Conservation (phyloP, 2,329 filamentous ascomycete genomes). For the Aspergillus sclerotialis region DNA sequence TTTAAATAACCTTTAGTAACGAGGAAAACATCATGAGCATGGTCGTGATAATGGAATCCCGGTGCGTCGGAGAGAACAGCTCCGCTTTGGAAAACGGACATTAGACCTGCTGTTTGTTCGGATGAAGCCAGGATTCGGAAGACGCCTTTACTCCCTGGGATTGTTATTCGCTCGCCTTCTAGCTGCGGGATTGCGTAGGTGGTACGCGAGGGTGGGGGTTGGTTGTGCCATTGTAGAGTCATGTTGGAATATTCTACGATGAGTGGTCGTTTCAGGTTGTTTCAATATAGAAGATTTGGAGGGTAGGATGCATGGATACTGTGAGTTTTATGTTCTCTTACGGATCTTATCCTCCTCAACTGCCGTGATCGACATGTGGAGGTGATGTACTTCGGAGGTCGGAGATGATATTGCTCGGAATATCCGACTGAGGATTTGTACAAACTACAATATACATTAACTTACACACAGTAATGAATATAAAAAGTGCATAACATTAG, state of each 20-base stretch:
- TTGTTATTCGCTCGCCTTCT: conserved; percentile 46
- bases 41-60: conserved; percentile 52
- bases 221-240: conserved; percentile 16
- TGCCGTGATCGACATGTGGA: conserved; percentile 8
- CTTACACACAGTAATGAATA: no score
- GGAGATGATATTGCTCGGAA: conserved; percentile 14
- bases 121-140: conserved; percentile 47
- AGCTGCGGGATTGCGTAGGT: conserved; percentile 44
- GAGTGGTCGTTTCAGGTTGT: not conserved
- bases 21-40: conserved; percentile 53
- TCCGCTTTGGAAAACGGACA: conserved; percentile 46
- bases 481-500: no score
- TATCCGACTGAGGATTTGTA: conserved; percentile 10
- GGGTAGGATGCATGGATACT: conserved; percentile 4
- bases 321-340: no score
- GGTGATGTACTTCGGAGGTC: conserved; percentile 10
- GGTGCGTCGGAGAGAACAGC: conserved; percentile 33
- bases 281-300: not conserved
- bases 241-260: conserved; percentile 7
- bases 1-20: conserved; percentile 50
- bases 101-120: conserved; percentile 45
- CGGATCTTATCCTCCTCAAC: no score
- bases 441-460: no score
- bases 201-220: conserved; percentile 32
- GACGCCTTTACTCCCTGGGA: conserved; percentile 47